Evolutionary conservation across 176 grass and related monocot species (phyloP).

Genomic region (Cocos nucifera): DNA sequence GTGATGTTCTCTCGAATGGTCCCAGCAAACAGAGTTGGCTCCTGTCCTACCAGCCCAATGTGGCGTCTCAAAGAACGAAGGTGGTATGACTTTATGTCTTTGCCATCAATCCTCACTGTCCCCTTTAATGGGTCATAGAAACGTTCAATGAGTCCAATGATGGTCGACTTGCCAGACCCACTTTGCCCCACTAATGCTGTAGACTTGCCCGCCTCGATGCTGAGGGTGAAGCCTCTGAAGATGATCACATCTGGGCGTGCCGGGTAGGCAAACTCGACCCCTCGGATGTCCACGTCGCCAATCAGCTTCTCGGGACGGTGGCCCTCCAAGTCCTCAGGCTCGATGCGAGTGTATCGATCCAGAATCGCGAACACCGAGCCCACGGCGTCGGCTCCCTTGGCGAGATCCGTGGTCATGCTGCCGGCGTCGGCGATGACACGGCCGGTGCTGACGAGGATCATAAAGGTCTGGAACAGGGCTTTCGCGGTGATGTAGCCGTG

Average conservation of each 20-base stretch:
- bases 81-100: conserved; percentile 63
- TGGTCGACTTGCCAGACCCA: conserved; percentile 93
- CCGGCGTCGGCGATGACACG: conserved; percentile 95
- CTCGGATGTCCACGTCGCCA: conserved; percentile 68
- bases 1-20: conserved; percentile 73
- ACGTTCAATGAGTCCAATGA: conserved; percentile 83
- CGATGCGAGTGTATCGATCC: conserved; percentile 65
- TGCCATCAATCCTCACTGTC: conserved; percentile 59
- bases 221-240: conserved; percentile 77
- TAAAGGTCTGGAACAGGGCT: conserved; percentile 85
- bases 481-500: conserved; percentile 56
- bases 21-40: conserved; percentile 88
- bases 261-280: conserved; percentile 76
- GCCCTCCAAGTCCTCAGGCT: conserved; percentile 60
- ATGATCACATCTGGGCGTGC: conserved; percentile 61
- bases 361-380: conserved; percentile 84
- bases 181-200: conserved; percentile 91
- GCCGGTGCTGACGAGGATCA: conserved; percentile 93
- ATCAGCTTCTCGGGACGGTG: conserved; percentile 47
- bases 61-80: conserved; percentile 51
- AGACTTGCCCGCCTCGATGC: conserved; percentile 75
- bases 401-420: conserved; percentile 94
- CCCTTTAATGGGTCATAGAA: conserved; percentile 90
- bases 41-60: conserved; percentile 88
- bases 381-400: conserved; percentile 78